Evolutionary conservation across 331 rosid species (phyloP), one percentile per base, ranked within the genome.

Genomic region (Cydonia oblonga): DNA sequence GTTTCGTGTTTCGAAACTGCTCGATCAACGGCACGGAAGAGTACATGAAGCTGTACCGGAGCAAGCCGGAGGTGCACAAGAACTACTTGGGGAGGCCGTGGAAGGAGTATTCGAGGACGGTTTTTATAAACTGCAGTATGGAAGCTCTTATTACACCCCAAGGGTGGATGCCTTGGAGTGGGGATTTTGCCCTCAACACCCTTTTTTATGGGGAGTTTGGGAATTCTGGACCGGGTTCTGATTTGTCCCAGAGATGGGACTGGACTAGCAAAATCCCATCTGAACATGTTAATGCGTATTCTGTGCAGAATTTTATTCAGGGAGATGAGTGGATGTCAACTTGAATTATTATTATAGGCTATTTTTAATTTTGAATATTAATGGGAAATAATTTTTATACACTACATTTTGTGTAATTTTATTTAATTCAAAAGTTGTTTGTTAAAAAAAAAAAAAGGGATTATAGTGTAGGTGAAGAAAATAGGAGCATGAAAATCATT

Each of bases 1-100:
- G 99, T 6, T 91, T 91, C 28, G 96, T 95, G 33, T 95, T 95
- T 74, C 83, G 82, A 1, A 89, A 88, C 57, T 95, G 97, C 64
- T 38, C 79, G 76, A 71, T 95, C 8, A 95, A 91, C 59, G 99
- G 97, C 20, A 95, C 99, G 0, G 82, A 89, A 57, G 93, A 95
- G 22, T 95, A 95, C 79, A 77, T 91, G 96, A 68, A 61, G 10
- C 68, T 89, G 83, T 95, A 86, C 29, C 22, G 53, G 40, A 85
- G 83, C 81, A 95, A 95, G 4, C 97, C 97, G n/a, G 6, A 70
- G 20, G 92, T 84, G 64, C 99, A 95, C 82, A 85, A 75, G 70
- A 91, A 86, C 81, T 95, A 62, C 88, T 79, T 95, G 85, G 99
- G 99, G 14, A 89, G 99, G 86, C 99, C 99, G 2, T 95, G 99